Evolutionary conservation across 768 basidiomycete genomes (phyloP).

Genomic region (Mrakia blollopis): DNA sequence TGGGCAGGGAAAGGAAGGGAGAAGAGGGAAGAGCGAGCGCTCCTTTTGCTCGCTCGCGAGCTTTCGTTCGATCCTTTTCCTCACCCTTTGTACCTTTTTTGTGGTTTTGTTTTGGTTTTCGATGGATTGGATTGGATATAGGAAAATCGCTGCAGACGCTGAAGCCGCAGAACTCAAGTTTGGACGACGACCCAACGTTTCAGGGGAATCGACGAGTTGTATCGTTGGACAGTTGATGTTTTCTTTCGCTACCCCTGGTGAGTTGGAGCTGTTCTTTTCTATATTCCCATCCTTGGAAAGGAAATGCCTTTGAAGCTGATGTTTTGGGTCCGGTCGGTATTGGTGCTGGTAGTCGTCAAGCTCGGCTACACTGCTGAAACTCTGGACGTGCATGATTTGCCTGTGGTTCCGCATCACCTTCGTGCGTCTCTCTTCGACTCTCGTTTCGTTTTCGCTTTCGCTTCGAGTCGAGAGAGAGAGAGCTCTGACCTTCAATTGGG

Average conservation of each 20-base stretch:
- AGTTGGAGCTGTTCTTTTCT: not conserved
- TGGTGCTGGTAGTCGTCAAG: conserved; percentile 53
- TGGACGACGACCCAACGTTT: conserved; percentile 66
- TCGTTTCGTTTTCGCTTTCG: not conserved
- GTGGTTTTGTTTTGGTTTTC: not conserved
- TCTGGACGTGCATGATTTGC: conserved; percentile 82
- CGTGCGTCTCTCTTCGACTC: conserved; percentile 44
- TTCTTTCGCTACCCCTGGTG: conserved; percentile 71
- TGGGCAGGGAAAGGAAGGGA: conserved; percentile 34
- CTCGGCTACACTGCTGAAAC: conserved; percentile 68
- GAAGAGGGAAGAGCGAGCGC: not conserved
- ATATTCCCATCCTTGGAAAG: not conserved
- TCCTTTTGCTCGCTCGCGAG: conserved; percentile 28
- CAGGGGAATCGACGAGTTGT: conserved; percentile 49
- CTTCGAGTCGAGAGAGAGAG: not conserved
- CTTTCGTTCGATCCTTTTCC: not conserved
- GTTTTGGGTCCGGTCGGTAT: not conserved
- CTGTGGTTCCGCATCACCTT: conserved; percentile 69
- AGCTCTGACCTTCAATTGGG: not conserved
- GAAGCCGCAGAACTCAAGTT: conserved; percentile 50
- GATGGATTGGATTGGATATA: not conserved
- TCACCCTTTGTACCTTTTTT: not conserved
- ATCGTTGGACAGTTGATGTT: conserved; percentile 62
- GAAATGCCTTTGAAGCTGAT: too few species aligned
- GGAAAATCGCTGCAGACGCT: conserved; percentile 25